Evolutionary conservation across 2,329 filamentous ascomycete species (phyloP), one percentile per base, ranked within the genome.

Genomic region (Neophaeococcomyces aloes): DNA sequence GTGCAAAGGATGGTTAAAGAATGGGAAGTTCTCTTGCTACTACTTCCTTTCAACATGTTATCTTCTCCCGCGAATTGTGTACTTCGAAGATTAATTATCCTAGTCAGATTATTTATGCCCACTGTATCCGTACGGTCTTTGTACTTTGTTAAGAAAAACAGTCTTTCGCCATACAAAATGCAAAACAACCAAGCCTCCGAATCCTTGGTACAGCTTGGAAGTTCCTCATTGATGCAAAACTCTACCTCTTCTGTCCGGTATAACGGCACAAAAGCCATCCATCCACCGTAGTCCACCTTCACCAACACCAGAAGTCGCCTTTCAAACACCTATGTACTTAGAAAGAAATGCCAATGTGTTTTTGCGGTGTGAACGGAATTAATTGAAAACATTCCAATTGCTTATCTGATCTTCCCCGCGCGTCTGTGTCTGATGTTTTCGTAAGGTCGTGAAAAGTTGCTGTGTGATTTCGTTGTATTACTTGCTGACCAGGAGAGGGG

Each of bases 381-480:
- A 27, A 17, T 32, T 25, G 30, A 29, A 30, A 29, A 31, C 14
- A 33, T 13, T 34, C 30, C 31, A 35, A 27, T 15, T 30, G 30
- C 29, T 32, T 42, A 34, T 42, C 23, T 13, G 18, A 33, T 29
- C 38, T 33, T 41, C 17, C 38, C 14, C 17, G 17, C 19, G 7
- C 23, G 35, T 23, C 30, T 10, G 29, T 35, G 18, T 30, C 10
- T 18, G 30, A 23, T 42, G 39, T 35, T 14, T 42, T 42, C 39
- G 39, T 42, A 42, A 42, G 39, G 39, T 42, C 39, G 39, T 42
- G 29, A 42, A n/a, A n/a, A n/a, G 31, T 42, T 42, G 39, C 23
- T 42, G 30, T 42, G 29, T 29, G 15, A 17, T 34, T 35, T 27
- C 39, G 17, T 34, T 42, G 27, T 31, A 35, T 30, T 42, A 35